phyloP scores from a whole-genome alignment of 805 yeast genomes.

The Suhomyces canberraensis region DNA sequence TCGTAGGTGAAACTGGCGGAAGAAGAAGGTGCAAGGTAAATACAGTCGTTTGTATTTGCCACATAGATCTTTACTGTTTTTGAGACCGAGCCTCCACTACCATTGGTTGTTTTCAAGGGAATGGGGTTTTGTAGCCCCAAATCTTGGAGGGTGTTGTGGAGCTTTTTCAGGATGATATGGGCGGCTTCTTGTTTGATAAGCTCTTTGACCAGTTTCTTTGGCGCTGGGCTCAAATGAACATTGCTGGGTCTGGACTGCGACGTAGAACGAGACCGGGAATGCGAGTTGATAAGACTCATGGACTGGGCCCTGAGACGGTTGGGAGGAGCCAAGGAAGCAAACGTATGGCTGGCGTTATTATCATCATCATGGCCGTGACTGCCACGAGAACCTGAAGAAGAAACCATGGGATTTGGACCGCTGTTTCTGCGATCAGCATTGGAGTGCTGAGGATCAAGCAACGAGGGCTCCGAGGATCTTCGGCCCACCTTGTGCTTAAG shows the following conservation, averaged over 20 bases:
- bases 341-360: not conserved
- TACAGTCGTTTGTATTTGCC: constrained; percentile 39
- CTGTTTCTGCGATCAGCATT: constrained; percentile 18
- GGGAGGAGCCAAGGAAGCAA: constrained; percentile 1
- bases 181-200: constrained; percentile 39
- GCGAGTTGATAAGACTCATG: constrained; percentile 6
- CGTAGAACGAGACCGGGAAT: constrained; percentile 9
- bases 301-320: constrained; percentile 7
- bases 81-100: constrained; percentile 21
- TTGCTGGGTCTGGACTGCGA: constrained; percentile 5
- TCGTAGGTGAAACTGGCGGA: constrained; percentile 41
- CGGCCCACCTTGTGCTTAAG: constrained; percentile 27
- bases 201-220: constrained; percentile 32
- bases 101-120: constrained; percentile 28
- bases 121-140: constrained; percentile 41
- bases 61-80: constrained; percentile 31
- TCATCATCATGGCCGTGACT: constrained; percentile 2
- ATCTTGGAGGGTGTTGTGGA: constrained; percentile 26
- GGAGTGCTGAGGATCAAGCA: constrained; percentile 16
- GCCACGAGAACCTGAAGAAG: not conserved
- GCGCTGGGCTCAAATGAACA: constrained; percentile 3
- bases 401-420: constrained; percentile 19
- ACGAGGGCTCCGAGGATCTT: constrained; percentile 24
- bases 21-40: constrained; percentile 38
- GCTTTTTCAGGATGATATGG: constrained; percentile 34